Conservation (phyloP, 148 eudicot species). For the Salicornia ramosissima region DNA sequence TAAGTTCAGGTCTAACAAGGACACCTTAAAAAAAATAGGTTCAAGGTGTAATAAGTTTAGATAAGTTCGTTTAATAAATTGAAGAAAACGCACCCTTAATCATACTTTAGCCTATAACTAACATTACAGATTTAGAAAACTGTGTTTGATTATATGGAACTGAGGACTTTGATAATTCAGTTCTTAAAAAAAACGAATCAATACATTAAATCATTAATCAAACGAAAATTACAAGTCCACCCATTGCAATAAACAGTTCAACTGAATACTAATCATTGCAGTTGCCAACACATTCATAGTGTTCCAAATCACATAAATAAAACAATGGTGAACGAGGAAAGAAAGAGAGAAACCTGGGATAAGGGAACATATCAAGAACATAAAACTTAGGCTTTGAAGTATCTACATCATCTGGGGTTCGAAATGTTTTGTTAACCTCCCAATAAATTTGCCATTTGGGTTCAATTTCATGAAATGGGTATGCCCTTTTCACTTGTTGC, state of each 20-base stretch:
- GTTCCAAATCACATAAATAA: neutral
- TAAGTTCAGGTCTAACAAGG: too few species aligned
- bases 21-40: too few species aligned
- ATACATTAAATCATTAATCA: neutral
- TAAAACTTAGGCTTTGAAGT: slow-evolving; percentile 86
- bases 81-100: too few species aligned
- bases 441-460: slow-evolving; percentile 80
- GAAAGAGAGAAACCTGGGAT: slow-evolving; percentile 58
- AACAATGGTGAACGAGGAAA: neutral
- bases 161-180: too few species aligned
- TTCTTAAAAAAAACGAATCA: too few species aligned
- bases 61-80: too few species aligned
- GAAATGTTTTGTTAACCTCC: slow-evolving; percentile 80
- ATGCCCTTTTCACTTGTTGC: slow-evolving; percentile 43
- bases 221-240: neutral
- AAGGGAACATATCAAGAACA: slow-evolving; percentile 99
- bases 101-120: neutral
- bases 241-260: neutral
- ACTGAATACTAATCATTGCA: neutral
- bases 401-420: slow-evolving; percentile 83
- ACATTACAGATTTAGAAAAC: neutral
- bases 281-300: neutral
- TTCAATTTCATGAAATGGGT: slow-evolving; percentile 83
- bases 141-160: too few species aligned
- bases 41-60: too few species aligned